Percentiles rank a stretch among this genome's conserved stretches.
Evolutionary conservation across 1,284 basidiomycete species (phyloP).

Genomic region (Kwoniella shivajii): DNA sequence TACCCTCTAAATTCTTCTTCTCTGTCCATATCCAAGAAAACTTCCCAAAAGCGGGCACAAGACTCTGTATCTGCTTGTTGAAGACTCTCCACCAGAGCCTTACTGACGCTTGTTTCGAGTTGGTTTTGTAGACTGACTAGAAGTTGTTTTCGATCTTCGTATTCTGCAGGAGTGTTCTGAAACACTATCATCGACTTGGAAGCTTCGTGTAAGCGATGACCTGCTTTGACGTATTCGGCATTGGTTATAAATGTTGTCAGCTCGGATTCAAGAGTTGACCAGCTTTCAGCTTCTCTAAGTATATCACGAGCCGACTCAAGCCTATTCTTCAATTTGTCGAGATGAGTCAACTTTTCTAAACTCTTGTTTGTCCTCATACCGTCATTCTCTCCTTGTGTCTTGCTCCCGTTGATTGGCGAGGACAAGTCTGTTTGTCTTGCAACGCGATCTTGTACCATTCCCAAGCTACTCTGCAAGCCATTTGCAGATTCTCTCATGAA

Average conservation of each 20-base stretch:
- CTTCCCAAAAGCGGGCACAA: conserved; percentile 65
- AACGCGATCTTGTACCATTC: conserved; percentile 60
- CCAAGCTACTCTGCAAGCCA: conserved; percentile 67
- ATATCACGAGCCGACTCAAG: conserved; percentile 87
- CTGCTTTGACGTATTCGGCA: conserved; percentile 72
- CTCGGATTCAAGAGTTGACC: conserved; percentile 90
- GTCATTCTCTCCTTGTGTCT: conserved; percentile 9
- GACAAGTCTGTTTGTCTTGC: conserved; percentile 38
- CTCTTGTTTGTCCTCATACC: conserved; percentile 35
- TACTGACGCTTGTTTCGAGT: conserved; percentile 83
- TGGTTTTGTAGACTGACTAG: conserved; percentile 91
- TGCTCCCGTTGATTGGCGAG: conserved; percentile 10
- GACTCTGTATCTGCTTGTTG: conserved; percentile 72
- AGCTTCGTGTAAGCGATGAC: conserved; percentile 82
- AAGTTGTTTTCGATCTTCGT: conserved; percentile 76
- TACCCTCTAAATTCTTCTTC: conserved; percentile 88
- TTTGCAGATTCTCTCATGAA: conserved; percentile 89
- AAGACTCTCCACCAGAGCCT: conserved; percentile 80
- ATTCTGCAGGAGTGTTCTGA: conserved; percentile 78
- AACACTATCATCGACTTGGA: conserved; percentile 84
- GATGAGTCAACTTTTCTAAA: conserved; percentile 70
- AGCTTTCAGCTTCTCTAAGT: conserved; percentile 85
- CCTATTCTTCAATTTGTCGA: conserved; percentile 77
- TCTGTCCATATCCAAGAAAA: conserved; percentile 85
- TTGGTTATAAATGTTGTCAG: conserved; percentile 76